A percentile compares a stretch with the other conserved stretches of the same genome.
Conservation (phyloP, 345 rosid genomes). For the Syzygium oleosum region DNA sequence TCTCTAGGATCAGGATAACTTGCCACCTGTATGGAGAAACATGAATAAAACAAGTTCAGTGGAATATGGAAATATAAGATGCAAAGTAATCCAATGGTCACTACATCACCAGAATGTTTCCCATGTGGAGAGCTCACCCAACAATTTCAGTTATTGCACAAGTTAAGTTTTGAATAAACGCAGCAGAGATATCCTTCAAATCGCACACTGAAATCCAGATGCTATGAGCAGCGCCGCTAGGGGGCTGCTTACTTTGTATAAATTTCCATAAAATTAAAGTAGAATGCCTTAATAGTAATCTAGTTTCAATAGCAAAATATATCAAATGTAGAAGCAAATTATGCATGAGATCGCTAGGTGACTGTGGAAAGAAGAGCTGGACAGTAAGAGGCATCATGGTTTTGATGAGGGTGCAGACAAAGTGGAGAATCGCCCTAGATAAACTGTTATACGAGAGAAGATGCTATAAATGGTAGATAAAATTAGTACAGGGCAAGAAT, state of each 20-base stretch:
- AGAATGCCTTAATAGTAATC: background rate
- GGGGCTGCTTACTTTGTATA: background rate
- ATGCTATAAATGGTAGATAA: background rate
- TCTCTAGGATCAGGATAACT: conserved; percentile 72
- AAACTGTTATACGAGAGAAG: background rate
- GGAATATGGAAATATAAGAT: background rate
- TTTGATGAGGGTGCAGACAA: background rate
- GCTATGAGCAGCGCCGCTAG: background rate
- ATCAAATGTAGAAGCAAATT: background rate
- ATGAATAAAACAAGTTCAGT: background rate
- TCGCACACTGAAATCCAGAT: background rate
- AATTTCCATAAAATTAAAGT: background rate
- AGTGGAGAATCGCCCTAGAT: background rate
- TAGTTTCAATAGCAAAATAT: background rate
- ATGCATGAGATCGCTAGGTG: background rate
- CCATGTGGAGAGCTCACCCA: background rate
- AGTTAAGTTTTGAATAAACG: background rate
- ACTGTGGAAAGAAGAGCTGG: background rate
- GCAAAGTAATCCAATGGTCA: background rate
- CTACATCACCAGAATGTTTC: background rate
- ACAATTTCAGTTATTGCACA: background rate
- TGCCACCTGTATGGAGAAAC: conserved; percentile 43
- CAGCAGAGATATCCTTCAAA: background rate
- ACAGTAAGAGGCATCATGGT: background rate
- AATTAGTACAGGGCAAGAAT: background rate